Evolutionary conservation across 257 asterid species (phyloP).

Genomic region (Jasminum sambac): DNA sequence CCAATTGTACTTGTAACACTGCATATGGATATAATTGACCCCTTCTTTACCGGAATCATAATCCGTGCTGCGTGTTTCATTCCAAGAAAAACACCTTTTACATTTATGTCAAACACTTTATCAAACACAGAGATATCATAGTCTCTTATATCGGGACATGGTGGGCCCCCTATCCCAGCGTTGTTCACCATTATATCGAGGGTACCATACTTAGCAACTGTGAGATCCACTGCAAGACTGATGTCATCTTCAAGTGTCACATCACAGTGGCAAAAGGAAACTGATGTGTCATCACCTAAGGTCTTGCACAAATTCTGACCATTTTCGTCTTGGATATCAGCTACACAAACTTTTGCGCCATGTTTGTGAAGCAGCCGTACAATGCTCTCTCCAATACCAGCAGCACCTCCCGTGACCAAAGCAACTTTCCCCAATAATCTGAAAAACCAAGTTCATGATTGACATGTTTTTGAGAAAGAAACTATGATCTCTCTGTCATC

Average conservation of each 20-base stretch:
- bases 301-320: slow-evolving; percentile 47
- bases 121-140: slow-evolving; percentile 65
- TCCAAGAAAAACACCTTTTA: slow-evolving; percentile 77
- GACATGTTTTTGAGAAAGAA: not conserved
- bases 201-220: slow-evolving; percentile 63
- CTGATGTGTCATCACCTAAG: slow-evolving; percentile 33
- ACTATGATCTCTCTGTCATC: too few species aligned
- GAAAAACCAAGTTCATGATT: slow-evolving; percentile 18
- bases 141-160: slow-evolving; percentile 73
- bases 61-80: slow-evolving; percentile 91
- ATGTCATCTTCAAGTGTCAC: slow-evolving; percentile 73
- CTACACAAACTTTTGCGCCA: slow-evolving; percentile 81
- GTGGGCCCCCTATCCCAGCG: slow-evolving; percentile 76
- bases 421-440: slow-evolving; percentile 86
- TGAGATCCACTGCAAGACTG: slow-evolving; percentile 64
- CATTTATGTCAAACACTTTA: slow-evolving; percentile 60
- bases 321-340: slow-evolving; percentile 64
- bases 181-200: slow-evolving; percentile 88
- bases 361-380: slow-evolving; percentile 69
- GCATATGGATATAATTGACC: slow-evolving; percentile 68
- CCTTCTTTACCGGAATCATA: slow-evolving; percentile 80
- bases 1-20: slow-evolving; percentile 62
- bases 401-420: slow-evolving; percentile 88
- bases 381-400: slow-evolving; percentile 89
- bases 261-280: slow-evolving; percentile 59